Percentiles rank a stretch among this genome's conserved stretches.
Conservation (phyloP, 495 filamentous ascomycete genomes). For the Neurospora cerealis region DNA sequence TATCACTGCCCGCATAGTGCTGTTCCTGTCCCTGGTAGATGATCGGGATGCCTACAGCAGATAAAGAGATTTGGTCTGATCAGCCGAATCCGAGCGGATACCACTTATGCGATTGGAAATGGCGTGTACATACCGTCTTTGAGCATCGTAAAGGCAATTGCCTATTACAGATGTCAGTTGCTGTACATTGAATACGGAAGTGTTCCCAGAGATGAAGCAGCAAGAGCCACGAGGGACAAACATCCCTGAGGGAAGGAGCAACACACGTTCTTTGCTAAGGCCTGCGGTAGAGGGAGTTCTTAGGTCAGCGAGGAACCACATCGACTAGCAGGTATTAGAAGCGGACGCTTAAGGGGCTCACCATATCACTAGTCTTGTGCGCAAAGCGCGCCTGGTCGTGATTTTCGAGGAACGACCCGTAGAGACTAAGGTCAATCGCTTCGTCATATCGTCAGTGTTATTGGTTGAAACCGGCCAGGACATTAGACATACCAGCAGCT, state of each 20-base stretch:
- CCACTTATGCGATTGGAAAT: constrained; percentile 8
- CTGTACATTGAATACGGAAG: background rate
- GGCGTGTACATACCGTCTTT: constrained; percentile 31
- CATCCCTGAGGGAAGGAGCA: constrained; percentile 9
- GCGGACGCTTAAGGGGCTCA: background rate
- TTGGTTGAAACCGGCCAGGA: background rate
- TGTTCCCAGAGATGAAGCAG: background rate
- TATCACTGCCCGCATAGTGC: constrained; percentile 45
- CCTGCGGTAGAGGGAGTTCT: background rate
- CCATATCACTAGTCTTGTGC: constrained; percentile 42
- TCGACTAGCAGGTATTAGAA: background rate
- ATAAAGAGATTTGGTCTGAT: background rate
- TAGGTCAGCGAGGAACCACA: background rate
- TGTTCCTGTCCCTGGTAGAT: constrained; percentile 59
- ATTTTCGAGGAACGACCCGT: constrained; percentile 72
- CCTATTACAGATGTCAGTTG: constrained; percentile 47
- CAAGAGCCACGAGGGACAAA: background rate
- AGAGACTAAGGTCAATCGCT: constrained; percentile 52
- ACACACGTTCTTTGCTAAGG: constrained; percentile 17
- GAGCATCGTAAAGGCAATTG: constrained; percentile 61
- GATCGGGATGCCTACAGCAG: constrained; percentile 28
- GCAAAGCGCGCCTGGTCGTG: constrained; percentile 66
- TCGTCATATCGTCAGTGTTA: background rate
- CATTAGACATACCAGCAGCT: constrained; percentile 3
- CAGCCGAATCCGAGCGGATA: background rate